Base-by-base conservation (phyloP, 345 rosid genomes). In the Rhodamnia rubescens region DNA sequence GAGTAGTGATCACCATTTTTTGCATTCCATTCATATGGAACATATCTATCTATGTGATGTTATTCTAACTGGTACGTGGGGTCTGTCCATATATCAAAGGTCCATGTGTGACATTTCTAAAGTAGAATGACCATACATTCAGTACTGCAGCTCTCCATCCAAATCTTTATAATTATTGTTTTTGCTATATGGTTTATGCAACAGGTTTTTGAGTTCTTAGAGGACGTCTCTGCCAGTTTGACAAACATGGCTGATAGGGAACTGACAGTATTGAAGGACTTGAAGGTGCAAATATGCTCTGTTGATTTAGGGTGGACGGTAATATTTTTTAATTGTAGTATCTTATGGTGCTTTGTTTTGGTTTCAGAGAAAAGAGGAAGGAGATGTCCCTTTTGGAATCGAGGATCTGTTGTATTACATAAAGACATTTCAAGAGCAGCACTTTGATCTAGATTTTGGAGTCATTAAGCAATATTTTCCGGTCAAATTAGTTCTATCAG, bases 191-290 rank as follows among this genome's bases (percentile, higher is more conserved):
- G 75, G 44, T 44, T 83, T 81, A 85, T 59, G 85, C 59, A 59
- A n/a, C 92, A 97, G 99, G 97, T 97, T 53, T 90, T 92, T 90
- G 94, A 93, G 87, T 97, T 97, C 93, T 90, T 97, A 83, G 99
- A 97, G 90, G 96, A 94, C 80, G 90, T 97, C 86, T 97, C 99
- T 82, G 88, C 94, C 89, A 91, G 91, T 91, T 93, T 97, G 90
- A 90, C 93, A 69, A 94, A 94, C 84, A 88, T 93, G 88, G 99
- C 97, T 74, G 83, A 81, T 52, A 88, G 93, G 91, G 99, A 97
- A 89, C 91, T 97, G 61, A 80, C 89, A n/a, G 47, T 92, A 80
- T 90, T 97, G 90, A 92, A 93, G 92, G 97, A 93, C 83, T 86
- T 97, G 85, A 97, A 97, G 98, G 99, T 97, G 85, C 83, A 85